Evolutionary conservation across 768 basidiomycete genomes (phyloP), one percentile per base, ranked within the genome.

Genomic region (Suillus occidentalis): DNA sequence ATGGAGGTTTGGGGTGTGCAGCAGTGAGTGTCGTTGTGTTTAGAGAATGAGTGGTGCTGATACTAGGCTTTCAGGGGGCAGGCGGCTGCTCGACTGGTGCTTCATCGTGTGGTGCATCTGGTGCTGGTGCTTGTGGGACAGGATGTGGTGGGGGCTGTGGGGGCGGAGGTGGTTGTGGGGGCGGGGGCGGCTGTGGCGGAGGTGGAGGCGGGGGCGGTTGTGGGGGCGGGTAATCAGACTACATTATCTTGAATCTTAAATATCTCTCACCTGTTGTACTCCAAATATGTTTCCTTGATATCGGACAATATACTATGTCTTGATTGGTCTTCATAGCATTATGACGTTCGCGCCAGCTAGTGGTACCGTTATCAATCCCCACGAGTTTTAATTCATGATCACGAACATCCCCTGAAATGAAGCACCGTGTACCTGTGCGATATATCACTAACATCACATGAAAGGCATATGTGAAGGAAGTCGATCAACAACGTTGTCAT

Each of bases 151-250:
- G 58, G 2, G 65, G 69, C 0, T 49, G 47, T 16, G 49, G 22
- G 31, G 31, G 31, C 31, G 3, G 31, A 31, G 63, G 60, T 18
- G 75, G 52, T 49, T 71, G 62, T 73, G 75, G 77, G 1, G 72
- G 74, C 31, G 72, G 75, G 63, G 74, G 75, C 72, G 60, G 1
- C 3, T 37, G 63, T 13, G 59, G 31, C 31, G 31, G 63, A 1
- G 50, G 63, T 3, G 66, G 66, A 1, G 63, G 63, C 4, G 20
- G 45, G 1, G 34, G 34, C 7, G 34, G 34, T 5, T 34, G 49
- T 50, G 28, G 52, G 2, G 53, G 53, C 12, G 31, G 34, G 53
- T 55, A 55, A 55, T n/a, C 34, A 55, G 20, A 55, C 20, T n/a
- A 31, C 20, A 20, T 31, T 28, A 8, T 18, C 31, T 31, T 53